Evolutionary conservation across 768 basidiomycete genomes (phyloP).

Genomic region (Coprinopsis marcescibilis): DNA sequence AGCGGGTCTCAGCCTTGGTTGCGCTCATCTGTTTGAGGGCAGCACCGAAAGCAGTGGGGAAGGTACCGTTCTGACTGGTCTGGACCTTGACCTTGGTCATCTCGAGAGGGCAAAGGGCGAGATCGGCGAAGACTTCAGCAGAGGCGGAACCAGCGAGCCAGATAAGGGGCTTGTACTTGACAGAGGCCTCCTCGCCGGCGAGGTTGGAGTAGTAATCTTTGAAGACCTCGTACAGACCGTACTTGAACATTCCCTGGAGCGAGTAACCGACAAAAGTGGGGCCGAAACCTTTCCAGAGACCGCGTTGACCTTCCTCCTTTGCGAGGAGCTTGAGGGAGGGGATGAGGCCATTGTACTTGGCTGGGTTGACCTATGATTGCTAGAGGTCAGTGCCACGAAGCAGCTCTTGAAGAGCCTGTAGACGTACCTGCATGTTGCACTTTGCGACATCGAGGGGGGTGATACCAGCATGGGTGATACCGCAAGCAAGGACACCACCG

Average conservation of each 20-base stretch:
- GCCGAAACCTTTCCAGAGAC: slow-evolving; percentile 92
- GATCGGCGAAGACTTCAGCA: slow-evolving; percentile 93
- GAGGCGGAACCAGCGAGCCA: slow-evolving; percentile 94
- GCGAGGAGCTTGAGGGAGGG: slow-evolving; percentile 59
- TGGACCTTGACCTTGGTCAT: slow-evolving; percentile 93
- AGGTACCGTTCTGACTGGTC: slow-evolving; percentile 67
- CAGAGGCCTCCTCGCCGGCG: slow-evolving; percentile 74
- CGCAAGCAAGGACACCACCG: slow-evolving; percentile 83
- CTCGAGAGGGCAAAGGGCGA: slow-evolving; percentile 93
- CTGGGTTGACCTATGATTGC: slow-evolving; percentile 57
- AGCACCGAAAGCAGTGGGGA: slow-evolving; percentile 70
- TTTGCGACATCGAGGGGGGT: slow-evolving; percentile 86
- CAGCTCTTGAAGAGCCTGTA: background rate
- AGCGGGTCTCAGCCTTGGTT: slow-evolving; percentile 67
- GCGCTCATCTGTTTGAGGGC: slow-evolving; percentile 67
- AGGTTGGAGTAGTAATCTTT: slow-evolving; percentile 90
- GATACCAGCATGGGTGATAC: slow-evolving; percentile 82
- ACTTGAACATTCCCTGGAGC: slow-evolving; percentile 97
- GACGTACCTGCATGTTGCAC: slow-evolving; percentile 83
- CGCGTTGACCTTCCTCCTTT: slow-evolving; percentile 75
- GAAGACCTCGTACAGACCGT: slow-evolving; percentile 96
- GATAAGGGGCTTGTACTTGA: slow-evolving; percentile 83
- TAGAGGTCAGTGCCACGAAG: background rate
- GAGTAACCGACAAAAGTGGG: slow-evolving; percentile 94
- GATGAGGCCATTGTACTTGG: slow-evolving; percentile 66